Evolutionary conservation across 257 asterid genomes (phyloP).

Genomic region (Petunia axillaris): DNA sequence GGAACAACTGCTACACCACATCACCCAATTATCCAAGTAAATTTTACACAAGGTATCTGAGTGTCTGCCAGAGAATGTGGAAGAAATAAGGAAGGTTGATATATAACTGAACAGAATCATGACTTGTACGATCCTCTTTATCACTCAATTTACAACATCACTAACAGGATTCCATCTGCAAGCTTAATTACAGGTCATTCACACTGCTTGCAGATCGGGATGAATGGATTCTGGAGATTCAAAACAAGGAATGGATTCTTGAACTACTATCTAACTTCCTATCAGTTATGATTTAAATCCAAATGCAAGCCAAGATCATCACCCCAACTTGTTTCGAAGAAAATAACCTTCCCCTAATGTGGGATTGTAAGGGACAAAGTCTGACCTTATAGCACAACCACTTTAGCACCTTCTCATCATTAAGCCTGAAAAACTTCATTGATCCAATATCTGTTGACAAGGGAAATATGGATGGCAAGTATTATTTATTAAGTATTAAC

Average conservation of each 20-base stretch:
- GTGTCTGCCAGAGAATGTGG: constrained; percentile 20
- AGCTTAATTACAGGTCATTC: constrained; percentile 18
- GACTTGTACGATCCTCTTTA: not conserved
- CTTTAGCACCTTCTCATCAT: constrained; percentile 74
- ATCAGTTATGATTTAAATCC: not conserved
- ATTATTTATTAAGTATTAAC: not conserved
- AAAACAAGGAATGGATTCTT: not conserved
- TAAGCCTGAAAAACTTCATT: constrained; percentile 84
- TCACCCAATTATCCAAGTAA: not conserved
- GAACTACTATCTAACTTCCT: not conserved
- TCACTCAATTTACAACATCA: not conserved
- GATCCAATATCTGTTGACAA: constrained; percentile 71
- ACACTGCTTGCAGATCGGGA: not conserved
- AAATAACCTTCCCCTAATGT: not conserved
- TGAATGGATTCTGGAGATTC: not conserved
- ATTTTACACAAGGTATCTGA: not conserved
- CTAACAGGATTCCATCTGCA: not conserved
- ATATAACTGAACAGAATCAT: not conserved
- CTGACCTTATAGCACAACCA: constrained; percentile 88
- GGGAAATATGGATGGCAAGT: constrained; percentile 17
- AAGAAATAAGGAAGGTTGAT: not conserved
- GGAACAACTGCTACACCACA: not conserved
- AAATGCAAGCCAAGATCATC: constrained; percentile 16
- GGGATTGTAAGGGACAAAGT: not conserved
- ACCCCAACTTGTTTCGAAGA: not conserved